Evolutionary conservation across 495 filamentous ascomycete genomes (phyloP), one percentile per base, ranked within the genome.

Genomic region (Penicillium subrubescens): DNA sequence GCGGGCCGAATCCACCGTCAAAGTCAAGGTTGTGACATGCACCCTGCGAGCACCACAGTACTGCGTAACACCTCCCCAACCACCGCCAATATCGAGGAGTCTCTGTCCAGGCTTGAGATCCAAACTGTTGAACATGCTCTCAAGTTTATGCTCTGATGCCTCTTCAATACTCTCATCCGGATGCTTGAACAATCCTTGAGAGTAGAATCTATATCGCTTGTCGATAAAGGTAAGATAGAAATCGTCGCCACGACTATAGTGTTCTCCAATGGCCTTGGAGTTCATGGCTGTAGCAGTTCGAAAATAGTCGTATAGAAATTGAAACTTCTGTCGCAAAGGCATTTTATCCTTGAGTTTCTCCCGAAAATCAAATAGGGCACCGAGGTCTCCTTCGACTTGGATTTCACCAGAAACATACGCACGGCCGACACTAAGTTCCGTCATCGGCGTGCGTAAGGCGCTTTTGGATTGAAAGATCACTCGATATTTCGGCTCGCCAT

Each of bases 61-160:
- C 55, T 68, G 65, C 5, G 68, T 68, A 5, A 71, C 61, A 0
- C 68, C 62, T 52, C 68, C 62, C 68, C 68, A 71, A 11, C 68
- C 68, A 25, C 68, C 62, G 14, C 68, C 68, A 41, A 71, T 60
- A 60, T 68, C 68, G 3, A 68, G 59, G 3, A 71, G 4, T 7
- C 65, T 52, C 62, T 60, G 60, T 0, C 62, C 68, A 15, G 61
- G 54, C 43, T 65, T 65, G 29, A 71, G 56, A 5, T 41, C 48
- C 2, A 71, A 60, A 3, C 43, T 29, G 3, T 27, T 59, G 41
- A 67, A 68, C 23, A 71, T 63, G 10, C 33, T 43, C 55, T 54
- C 68, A 7, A 71, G 34, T 29, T 71, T 71, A 27, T 65, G 62
- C 31, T 65, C 59, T 0, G 68, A 65, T 15, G 65, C 68, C 12